Conservation (phyloP, 345 rosid species). For the Sisymbrium altissimum region DNA sequence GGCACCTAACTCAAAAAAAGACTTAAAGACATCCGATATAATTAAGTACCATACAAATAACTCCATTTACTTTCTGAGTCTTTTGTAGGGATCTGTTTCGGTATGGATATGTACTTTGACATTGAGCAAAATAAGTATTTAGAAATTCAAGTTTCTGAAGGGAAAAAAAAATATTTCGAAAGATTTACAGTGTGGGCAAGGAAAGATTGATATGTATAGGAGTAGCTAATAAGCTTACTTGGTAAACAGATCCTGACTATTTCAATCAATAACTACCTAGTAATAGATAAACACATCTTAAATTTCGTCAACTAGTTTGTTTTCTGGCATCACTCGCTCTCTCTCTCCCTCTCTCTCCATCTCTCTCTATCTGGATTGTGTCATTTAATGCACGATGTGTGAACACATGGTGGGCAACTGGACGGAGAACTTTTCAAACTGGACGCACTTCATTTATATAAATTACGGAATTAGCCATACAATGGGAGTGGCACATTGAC, state of each 20-base stretch:
- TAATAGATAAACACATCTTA: background rate
- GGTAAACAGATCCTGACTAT: background rate
- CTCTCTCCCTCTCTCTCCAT: background rate
- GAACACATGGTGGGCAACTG: background rate
- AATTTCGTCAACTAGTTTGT: background rate
- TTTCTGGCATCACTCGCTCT: background rate
- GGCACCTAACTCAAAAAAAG: no score
- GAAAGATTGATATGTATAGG: background rate
- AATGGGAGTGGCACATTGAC: background rate
- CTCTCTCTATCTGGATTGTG: background rate
- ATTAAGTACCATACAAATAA: background rate
- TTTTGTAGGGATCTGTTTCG: no score
- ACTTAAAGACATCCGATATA: no score
- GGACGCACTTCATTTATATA: background rate
- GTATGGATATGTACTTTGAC: no score
- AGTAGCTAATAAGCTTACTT: background rate
- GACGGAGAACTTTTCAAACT: constrained; percentile 10
- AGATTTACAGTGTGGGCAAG: background rate
- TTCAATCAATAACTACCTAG: background rate
- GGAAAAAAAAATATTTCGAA: background rate
- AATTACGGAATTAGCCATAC: background rate
- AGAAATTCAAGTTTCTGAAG: background rate
- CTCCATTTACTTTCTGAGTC: no score
- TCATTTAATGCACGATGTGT: background rate
- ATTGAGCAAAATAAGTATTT: background rate